Percentiles rank a stretch among this genome's conserved stretches.
phyloP scores from a whole-genome alignment of 2,329 filamentous ascomycete genomes.

The Stylonectria norvegica region DNA sequence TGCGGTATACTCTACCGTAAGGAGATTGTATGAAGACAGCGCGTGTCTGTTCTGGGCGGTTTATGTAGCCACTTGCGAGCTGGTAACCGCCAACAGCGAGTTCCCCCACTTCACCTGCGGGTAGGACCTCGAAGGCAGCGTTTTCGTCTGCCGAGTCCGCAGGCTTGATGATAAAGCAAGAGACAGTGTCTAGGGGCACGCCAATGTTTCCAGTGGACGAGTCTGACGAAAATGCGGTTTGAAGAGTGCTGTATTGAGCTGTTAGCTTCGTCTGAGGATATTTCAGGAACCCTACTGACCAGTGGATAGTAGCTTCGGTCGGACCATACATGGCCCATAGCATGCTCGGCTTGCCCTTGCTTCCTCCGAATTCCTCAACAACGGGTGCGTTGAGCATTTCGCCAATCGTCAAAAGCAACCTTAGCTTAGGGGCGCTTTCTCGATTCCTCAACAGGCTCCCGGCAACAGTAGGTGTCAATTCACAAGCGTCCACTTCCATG shows the following conservation, averaged over 20 bases:
- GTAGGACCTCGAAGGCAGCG: constrained; percentile 50
- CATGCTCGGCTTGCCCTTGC: constrained; percentile 52
- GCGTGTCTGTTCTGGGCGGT: constrained; percentile 71
- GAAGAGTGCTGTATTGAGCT: constrained; percentile 66
- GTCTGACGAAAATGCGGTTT: constrained; percentile 55
- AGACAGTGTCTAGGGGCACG: constrained; percentile 74
- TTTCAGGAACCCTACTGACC: too few relatives aligned
- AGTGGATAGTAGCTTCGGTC: constrained; percentile 89
- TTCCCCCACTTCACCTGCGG: constrained; percentile 69
- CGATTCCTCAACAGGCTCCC: constrained; percentile 71
- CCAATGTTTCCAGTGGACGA: constrained; percentile 70
- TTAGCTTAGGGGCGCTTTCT: constrained; percentile 62
- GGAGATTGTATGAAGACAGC: constrained; percentile 66
- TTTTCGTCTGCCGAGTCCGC: constrained; percentile 17
- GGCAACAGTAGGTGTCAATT: constrained; percentile 85
- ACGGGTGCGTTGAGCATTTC: constrained; percentile 84
- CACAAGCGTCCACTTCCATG: constrained; percentile 75
- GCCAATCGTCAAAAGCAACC: constrained; percentile 78
- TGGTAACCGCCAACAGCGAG: constrained; percentile 78
- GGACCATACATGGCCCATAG: constrained; percentile 94
- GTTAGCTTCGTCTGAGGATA: too few relatives aligned
- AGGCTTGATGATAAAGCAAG: constrained; percentile 65
- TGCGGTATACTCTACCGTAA: constrained; percentile 74
- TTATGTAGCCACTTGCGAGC: constrained; percentile 76
- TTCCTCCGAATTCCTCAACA: constrained; percentile 73